These are phyloP conservation scores for Ceratobasidium sp. DNA, from an alignment of 1,284 basidiomycete genomes.

Conservation along the genomic window DNA sequence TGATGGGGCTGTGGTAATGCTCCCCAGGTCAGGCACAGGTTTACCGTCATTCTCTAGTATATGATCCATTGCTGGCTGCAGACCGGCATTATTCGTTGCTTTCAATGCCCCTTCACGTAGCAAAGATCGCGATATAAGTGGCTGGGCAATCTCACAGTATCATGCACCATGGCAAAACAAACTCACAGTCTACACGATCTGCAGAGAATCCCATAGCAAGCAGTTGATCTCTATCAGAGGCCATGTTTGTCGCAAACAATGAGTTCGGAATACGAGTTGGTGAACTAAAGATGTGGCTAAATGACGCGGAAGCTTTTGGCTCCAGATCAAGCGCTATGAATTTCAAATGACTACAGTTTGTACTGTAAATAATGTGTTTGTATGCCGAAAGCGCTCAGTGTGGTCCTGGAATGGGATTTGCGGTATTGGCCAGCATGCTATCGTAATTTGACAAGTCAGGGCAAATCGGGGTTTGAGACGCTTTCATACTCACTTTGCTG, in stretches of 20 bases:
- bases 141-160: neutral
- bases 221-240: conserved; percentile 77
- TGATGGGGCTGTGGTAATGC: conserved; percentile 47
- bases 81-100: conserved; percentile 78
- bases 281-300: conserved; percentile 9
- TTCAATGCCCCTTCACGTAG: conserved; percentile 77
- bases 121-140: neutral
- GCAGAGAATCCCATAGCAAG: conserved; percentile 87
- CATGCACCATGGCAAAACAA: neutral
- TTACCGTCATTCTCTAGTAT: conserved; percentile 81
- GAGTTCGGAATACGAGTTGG: neutral
- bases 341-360: neutral
- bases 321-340: conserved; percentile 4
- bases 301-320: neutral
- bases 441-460: neutral
- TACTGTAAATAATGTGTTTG: too few species aligned
- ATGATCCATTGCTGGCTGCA: conserved; percentile 91
- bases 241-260: conserved; percentile 48
- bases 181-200: conserved; percentile 84
- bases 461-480: neutral
- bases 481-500: conserved; percentile 40
- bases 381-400: neutral
- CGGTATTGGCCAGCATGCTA: conserved; percentile 31
- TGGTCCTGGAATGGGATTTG: neutral
- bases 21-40: conserved; percentile 71